These are phyloP conservation scores for Cantharellus cinnabarinus DNA, from an alignment of 768 basidiomycete species.

Conservation along the genomic window DNA sequence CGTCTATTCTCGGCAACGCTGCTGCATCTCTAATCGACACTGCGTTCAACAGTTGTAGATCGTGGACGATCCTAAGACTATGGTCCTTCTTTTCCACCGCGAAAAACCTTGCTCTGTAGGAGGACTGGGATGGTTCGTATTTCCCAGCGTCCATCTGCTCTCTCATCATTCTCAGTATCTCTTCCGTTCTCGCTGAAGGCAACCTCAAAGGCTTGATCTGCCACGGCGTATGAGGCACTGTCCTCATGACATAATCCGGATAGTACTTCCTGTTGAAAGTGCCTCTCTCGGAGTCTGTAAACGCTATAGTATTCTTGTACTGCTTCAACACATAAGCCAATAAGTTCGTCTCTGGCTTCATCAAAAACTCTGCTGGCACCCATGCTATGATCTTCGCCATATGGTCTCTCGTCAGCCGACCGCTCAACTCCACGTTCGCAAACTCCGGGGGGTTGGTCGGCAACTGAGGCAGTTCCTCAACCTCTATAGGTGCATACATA, in stretches of 20 bases:
- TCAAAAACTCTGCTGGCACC: no score
- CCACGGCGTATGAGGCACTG: background rate
- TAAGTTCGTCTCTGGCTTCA: no score
- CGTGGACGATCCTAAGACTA: constrained; percentile 18
- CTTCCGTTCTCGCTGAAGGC: constrained; percentile 4
- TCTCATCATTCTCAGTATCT: background rate
- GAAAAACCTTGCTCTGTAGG: background rate
- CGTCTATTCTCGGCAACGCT: constrained; percentile 17
- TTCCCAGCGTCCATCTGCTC: background rate
- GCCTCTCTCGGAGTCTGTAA: constrained; percentile 11
- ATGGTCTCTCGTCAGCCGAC: no score
- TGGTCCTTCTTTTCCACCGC: background rate
- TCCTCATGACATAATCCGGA: background rate
- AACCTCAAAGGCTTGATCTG: background rate
- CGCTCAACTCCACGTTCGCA: no score
- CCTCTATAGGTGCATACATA: no score
- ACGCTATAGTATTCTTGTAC: constrained; percentile 11
- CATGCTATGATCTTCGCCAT: no score
- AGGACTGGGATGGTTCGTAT: background rate
- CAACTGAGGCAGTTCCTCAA: no score
- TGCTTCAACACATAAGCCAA: background rate
- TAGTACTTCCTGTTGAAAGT: constrained; percentile 5
- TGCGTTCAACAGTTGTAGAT: constrained; percentile 21
- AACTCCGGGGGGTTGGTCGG: no score
- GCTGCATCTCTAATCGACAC: constrained; percentile 22